Percentiles rank a stretch among this genome's conserved stretches.
These are phyloP conservation scores for Sodiomyces alkalinus DNA, from an alignment of 2,329 filamentous ascomycete species.

Conservation along the genomic window DNA sequence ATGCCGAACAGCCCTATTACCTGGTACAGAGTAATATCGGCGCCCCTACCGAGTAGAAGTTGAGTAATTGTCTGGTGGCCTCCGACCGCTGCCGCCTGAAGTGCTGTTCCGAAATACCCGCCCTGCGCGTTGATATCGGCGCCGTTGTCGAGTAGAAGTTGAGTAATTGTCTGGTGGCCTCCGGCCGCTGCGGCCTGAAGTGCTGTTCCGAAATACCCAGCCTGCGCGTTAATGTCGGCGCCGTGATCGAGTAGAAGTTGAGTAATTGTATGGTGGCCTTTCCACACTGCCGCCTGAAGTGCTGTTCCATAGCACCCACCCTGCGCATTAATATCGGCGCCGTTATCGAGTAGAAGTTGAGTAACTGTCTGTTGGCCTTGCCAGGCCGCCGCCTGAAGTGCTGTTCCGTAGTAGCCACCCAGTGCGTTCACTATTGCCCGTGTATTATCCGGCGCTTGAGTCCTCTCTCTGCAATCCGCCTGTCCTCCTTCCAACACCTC, in stretches of 20 bases:
- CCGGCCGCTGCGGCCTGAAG: accelerated
- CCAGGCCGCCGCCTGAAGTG: background rate
- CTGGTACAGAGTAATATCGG: too few relatives aligned
- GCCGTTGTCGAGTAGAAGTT: background rate
- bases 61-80: background rate
- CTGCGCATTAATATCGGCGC: background rate
- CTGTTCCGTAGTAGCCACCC: background rate
- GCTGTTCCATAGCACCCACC: background rate
- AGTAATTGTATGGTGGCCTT: background rate
- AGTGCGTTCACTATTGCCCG: too few relatives aligned
- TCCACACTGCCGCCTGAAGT: background rate
- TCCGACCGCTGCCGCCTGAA: background rate
- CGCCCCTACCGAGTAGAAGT: background rate
- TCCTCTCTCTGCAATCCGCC: too few relatives aligned
- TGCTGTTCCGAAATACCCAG: background rate
- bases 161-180: background rate
- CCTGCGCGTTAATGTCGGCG: background rate
- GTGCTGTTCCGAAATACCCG: too few relatives aligned
- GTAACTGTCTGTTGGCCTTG: background rate
- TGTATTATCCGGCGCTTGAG: too few relatives aligned
- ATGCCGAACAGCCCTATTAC: too few relatives aligned
- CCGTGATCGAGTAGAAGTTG: background rate
- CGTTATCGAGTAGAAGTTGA: background rate
- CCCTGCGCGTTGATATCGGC: background rate
- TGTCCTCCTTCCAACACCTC: too few relatives aligned